These are phyloP conservation scores for Blastobotrys persicus DNA, from an alignment of 1,139 yeast species.

Conservation along the genomic window DNA sequence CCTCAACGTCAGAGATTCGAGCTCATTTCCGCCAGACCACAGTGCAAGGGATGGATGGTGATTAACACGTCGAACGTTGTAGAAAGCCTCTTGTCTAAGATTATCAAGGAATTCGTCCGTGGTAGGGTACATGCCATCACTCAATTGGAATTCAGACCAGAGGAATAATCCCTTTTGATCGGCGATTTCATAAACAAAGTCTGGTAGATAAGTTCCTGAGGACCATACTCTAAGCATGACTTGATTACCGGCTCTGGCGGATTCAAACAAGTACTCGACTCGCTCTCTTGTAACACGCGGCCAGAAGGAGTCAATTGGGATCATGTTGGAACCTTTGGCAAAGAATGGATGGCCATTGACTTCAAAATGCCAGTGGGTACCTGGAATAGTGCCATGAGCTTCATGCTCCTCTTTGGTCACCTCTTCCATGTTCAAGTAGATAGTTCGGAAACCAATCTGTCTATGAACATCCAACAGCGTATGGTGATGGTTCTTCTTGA, in stretches of 20 bases:
- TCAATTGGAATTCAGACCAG: constrained; percentile 5
- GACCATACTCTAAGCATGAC: constrained; percentile 5
- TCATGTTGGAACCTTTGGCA: constrained; percentile 1
- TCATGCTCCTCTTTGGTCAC: constrained; percentile 2
- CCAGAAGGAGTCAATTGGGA: constrained; percentile 3
- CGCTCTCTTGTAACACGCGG: constrained; percentile 1
- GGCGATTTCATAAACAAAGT: neutral
- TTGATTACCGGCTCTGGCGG: neutral
- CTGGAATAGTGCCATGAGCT: constrained; percentile 2
- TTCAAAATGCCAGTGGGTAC: constrained; percentile 9
- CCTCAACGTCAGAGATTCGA: constrained; percentile 2
- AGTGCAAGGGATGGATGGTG: constrained; percentile 2
- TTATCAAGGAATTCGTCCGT: constrained; percentile 3
- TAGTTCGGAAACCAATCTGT: constrained; percentile 5
- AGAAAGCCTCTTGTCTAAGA: neutral
- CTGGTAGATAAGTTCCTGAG: constrained; percentile 1
- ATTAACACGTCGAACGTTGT: neutral
- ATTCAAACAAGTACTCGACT: neutral
- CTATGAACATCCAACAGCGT: neutral
- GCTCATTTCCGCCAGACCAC: constrained; percentile 3
- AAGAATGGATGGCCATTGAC: constrained; percentile 3
- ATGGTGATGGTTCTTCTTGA: neutral
- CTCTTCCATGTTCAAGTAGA: constrained; percentile 8
- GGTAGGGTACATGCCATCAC: constrained; percentile 7
- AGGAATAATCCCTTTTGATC: constrained; percentile 4